Percentiles rank a stretch among this genome's conserved stretches.
These are phyloP conservation scores for Arachis hypogaea DNA, from an alignment of 306 rosid species.

Conservation along the genomic window DNA sequence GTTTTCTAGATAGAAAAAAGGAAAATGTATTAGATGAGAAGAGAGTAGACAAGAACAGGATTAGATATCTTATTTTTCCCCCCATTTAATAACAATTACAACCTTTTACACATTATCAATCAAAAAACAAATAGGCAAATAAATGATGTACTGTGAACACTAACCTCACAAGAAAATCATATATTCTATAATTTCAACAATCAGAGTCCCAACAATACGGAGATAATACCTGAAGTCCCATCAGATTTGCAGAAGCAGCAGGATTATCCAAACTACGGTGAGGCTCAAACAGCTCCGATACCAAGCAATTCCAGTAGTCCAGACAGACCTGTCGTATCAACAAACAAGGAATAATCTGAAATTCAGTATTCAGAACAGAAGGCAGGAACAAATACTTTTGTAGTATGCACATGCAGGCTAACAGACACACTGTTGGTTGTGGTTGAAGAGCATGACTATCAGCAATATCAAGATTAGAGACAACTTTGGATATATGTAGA, in stretches of 20 bases:
- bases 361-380: slow-evolving; percentile 11
- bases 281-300: slow-evolving; percentile 66
- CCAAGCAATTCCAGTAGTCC: slow-evolving; percentile 96
- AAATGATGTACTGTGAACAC: background rate
- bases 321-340: slow-evolving; percentile 76
- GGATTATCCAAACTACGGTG: slow-evolving; percentile 49
- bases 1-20: too few relatives aligned
- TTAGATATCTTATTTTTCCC: background rate
- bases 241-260: slow-evolving; percentile 48
- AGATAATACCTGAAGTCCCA: slow-evolving; percentile 66
- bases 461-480: background rate
- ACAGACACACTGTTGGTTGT: background rate
- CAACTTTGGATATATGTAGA: background rate
- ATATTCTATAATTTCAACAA: slow-evolving; percentile 4
- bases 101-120: background rate
- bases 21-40: too few relatives aligned
- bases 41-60: too few relatives aligned
- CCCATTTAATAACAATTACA: background rate
- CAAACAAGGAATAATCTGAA: slow-evolving; percentile 10
- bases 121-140: background rate
- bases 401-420: slow-evolving; percentile 13
- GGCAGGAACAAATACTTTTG: background rate
- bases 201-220: slow-evolving; percentile 37
- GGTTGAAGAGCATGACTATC: background rate
- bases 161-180: background rate